Conservation (phyloP, 495 filamentous ascomycete species). For the Letharia lupina region DNA sequence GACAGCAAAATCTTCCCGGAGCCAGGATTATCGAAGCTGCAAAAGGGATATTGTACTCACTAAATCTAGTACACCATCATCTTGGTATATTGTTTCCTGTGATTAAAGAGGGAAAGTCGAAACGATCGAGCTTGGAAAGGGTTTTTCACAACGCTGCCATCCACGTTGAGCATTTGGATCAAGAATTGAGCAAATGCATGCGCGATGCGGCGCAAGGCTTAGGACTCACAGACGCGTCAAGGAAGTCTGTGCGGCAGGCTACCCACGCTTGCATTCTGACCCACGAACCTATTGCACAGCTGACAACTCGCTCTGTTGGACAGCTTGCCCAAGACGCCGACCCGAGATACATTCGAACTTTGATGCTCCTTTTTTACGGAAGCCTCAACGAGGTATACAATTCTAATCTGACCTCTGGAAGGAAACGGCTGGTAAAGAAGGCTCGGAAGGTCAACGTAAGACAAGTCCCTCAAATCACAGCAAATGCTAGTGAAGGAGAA, state of each 20-base stretch:
- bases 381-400: conserved; percentile 68
- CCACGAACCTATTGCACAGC: conserved; percentile 65
- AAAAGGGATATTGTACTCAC: conserved; percentile 78
- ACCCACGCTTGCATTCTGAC: conserved; percentile 64
- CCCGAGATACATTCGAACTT: conserved; percentile 66
- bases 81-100: conserved; percentile 65
- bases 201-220: conserved; percentile 23
- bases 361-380: conserved; percentile 73
- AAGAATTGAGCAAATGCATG: conserved; percentile 60
- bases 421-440: conserved; percentile 5
- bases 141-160: conserved; percentile 69
- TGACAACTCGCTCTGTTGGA: conserved; percentile 59
- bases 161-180: conserved; percentile 66
- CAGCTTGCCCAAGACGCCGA: conserved; percentile 68
- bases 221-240: conserved; percentile 35
- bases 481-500: conserved; percentile 23
- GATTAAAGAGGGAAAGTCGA: conserved; percentile 55
- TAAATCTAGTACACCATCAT: conserved; percentile 71
- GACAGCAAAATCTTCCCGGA: conserved; percentile 49
- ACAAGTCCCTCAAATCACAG: conserved; percentile 15
- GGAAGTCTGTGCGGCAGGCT: conserved; percentile 56
- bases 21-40: conserved; percentile 69
- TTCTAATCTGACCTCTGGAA: conserved; percentile 39
- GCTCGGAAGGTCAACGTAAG: background rate
- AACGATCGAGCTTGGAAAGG: conserved; percentile 65